phyloP scores from a whole-genome alignment of 2,329 filamentous ascomycete species.

The Penicillium sp. region DNA sequence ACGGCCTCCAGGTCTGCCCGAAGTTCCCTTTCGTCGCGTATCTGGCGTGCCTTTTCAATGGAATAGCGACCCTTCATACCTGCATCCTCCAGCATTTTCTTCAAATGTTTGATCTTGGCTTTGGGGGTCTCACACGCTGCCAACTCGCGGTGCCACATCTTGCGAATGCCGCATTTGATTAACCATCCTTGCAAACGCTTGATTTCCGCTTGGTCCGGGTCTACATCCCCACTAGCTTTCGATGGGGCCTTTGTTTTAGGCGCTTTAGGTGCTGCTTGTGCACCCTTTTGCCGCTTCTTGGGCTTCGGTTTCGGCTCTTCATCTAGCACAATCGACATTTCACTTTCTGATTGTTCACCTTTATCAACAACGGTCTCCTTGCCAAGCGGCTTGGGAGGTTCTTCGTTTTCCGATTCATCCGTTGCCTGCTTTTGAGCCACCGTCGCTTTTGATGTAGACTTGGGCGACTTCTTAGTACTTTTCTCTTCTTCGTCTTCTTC shows the following conservation, averaged over 20 bases:
- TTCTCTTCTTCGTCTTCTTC: slow-evolving; percentile 21
- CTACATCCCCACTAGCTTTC: slow-evolving; percentile 44
- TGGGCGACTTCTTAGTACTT: slow-evolving; percentile 16
- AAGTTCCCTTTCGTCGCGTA: slow-evolving; percentile 83
- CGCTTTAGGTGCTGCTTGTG: slow-evolving; percentile 24
- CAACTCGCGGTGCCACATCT: slow-evolving; percentile 84
- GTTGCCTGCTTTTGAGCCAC: slow-evolving; percentile 15
- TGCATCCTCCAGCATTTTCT: slow-evolving; percentile 69
- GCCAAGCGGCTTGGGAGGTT: slow-evolving; percentile 11
- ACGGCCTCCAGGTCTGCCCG: slow-evolving; percentile 79
- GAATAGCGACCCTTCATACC: slow-evolving; percentile 91
- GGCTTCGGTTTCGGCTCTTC: slow-evolving; percentile 64
- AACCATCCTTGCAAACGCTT: slow-evolving; percentile 85
- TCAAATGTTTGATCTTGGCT: slow-evolving; percentile 79
- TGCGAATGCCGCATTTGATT: slow-evolving; percentile 84
- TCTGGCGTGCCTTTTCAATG: slow-evolving; percentile 74
- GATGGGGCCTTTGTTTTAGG: slow-evolving; percentile 29
- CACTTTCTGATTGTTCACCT: slow-evolving; percentile 53
- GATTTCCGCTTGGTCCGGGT: slow-evolving; percentile 71
- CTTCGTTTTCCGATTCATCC: slow-evolving; percentile 12
- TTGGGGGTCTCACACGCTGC: slow-evolving; percentile 68
- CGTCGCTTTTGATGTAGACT: slow-evolving; percentile 15
- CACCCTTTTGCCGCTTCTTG: slow-evolving; percentile 25
- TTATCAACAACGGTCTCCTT: slow-evolving; percentile 40
- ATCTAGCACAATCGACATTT: slow-evolving; percentile 74